These are phyloP conservation scores for Coemansia sp. DNA, from an alignment of 192 early-diverging fungal genomes.

Conservation along the genomic window DNA sequence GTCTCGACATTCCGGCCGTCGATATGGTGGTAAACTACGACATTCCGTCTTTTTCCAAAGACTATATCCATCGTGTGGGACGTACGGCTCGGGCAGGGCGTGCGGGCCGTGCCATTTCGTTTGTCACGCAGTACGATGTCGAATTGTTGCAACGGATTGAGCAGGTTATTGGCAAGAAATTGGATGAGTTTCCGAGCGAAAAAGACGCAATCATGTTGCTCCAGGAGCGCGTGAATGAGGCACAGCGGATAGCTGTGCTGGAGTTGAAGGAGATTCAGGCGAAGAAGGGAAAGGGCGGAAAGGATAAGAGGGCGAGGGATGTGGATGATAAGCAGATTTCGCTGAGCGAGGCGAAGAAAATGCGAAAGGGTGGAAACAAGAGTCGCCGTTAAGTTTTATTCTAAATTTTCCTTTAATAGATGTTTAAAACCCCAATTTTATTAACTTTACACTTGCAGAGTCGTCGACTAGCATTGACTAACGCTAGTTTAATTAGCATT, in stretches of 20 bases:
- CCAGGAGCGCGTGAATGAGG: constrained; percentile 92
- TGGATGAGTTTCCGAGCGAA: constrained; percentile 79
- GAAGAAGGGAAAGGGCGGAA: constrained; percentile 39
- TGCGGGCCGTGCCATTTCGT: constrained; percentile 76
- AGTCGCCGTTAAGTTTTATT: neutral
- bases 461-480: no score
- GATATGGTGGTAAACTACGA: constrained; percentile 97
- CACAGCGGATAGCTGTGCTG: constrained; percentile 79
- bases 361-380: constrained; percentile 23
- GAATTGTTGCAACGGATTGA: constrained; percentile 94
- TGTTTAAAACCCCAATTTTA: no score
- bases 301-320: constrained; percentile 19
- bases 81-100: constrained; percentile 82
- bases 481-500: no score
- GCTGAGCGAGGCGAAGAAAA: constrained; percentile 44
- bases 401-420: neutral
- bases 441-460: no score
- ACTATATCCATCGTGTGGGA: constrained; percentile 86
- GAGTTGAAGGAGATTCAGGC: constrained; percentile 73
- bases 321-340: constrained; percentile 55
- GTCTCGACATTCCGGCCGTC: constrained; percentile 94
- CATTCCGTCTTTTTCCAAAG: constrained; percentile 84
- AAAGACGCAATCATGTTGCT: constrained; percentile 85
- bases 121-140: constrained; percentile 90
- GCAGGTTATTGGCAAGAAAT: constrained; percentile 82